Base-by-base conservation (phyloP, 2,329 filamentous ascomycete genomes). In the Colletotrichum truncatum region DNA sequence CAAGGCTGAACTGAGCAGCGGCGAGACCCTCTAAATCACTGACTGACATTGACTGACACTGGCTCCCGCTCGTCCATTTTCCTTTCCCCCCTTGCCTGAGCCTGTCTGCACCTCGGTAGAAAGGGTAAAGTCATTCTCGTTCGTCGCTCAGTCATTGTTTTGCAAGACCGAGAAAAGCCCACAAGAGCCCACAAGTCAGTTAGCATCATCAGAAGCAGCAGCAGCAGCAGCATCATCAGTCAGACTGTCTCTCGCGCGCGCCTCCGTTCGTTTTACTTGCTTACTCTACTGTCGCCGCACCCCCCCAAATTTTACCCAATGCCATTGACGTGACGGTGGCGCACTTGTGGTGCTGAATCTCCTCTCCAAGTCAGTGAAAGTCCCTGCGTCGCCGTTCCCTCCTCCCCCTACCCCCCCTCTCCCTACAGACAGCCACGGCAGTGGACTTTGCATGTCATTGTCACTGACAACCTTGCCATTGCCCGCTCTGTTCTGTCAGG, bases 1-100 rank as follows among this genome's bases (percentile, higher is more conserved):
- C n/a, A 52, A 14, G 21, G 23, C 10, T 18, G 36, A 16, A 39
- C 39, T 46, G 49, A 60, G 56, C 46, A 60, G 23, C 18, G 38
- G 41, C 57, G 25, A 53, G 46, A 61, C 23, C 39, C 49, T 45
- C 16, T 23, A 21, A 11, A 48, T 38, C 41, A 48, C 34, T 57
- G 59, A 57, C 59, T 30, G 52, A 56, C 59, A 63, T 53, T 63
- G 59, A 60, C 57, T 26, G 57, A 58, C 59, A 63, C 43, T 63
- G 53, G 59, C 59, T 63, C 59, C 53, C 59, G 53, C 59, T 63
- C 59, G 34, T 62, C 16, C 58, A 43, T 34, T 55, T 36, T 38
- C 30, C n/a, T 30, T 16, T 28, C 18, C 26, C 39, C 54, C 54
- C 46, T 64, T 59, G 61, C 46, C 55, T 59, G 30, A 7, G 55